Evolutionary conservation across 2,329 filamentous ascomycete genomes (phyloP).

Genomic region (Cytospora piceicola): DNA sequence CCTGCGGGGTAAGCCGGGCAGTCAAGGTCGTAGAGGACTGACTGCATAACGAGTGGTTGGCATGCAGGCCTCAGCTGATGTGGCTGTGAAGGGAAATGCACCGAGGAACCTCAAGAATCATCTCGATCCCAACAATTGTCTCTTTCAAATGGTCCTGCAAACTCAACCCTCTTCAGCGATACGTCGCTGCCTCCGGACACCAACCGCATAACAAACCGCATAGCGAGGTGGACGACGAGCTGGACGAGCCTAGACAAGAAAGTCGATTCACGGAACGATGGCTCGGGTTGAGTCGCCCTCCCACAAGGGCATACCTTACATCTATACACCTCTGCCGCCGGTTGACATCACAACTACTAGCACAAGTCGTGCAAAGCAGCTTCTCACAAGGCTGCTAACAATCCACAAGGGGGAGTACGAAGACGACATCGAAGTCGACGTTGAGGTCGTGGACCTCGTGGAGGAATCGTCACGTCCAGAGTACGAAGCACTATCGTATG

Average conservation of each 20-base stretch:
- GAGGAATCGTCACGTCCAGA: neutral
- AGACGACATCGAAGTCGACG: neutral
- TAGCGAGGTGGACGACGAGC: too few species aligned
- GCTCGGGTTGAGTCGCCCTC: too few species aligned
- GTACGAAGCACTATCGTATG: conserved; percentile 7
- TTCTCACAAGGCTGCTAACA: neutral
- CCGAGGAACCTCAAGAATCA: neutral
- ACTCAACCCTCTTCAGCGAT: too few species aligned
- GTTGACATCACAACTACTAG: neutral
- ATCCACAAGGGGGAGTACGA: neutral
- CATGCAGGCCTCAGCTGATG: neutral
- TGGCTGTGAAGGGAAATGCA: neutral
- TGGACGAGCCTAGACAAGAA: too few species aligned
- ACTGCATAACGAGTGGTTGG: too few species aligned
- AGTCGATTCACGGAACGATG: too few species aligned
- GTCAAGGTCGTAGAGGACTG: neutral
- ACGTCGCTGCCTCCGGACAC: too few species aligned
- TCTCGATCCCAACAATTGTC: too few species aligned
- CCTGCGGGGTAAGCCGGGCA: neutral
- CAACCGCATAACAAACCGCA: too few species aligned
- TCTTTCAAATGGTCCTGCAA: too few species aligned
- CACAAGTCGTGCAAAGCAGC: neutral
- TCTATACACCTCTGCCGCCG: neutral
- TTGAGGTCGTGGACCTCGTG: neutral
- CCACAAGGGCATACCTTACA: neutral